Percentiles rank a stretch among this genome's conserved stretches.
phyloP scores from a whole-genome alignment of 495 filamentous ascomycete genomes.

The Penicillium cataractarum region DNA sequence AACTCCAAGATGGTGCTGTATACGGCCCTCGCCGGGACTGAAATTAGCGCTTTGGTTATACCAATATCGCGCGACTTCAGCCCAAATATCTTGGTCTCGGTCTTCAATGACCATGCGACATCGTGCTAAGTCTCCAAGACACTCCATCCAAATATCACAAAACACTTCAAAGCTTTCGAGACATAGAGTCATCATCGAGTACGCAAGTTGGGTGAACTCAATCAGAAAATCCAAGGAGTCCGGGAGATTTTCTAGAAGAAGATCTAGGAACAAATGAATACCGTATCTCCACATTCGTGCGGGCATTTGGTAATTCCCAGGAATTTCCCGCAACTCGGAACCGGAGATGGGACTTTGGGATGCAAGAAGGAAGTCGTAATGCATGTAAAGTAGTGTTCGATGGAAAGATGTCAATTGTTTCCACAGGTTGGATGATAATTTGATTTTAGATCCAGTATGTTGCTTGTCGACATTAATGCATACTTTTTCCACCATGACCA shows the following conservation, averaged over 20 bases:
- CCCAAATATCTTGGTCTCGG: constrained; percentile 74
- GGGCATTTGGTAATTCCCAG: constrained; percentile 76
- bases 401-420: constrained; percentile 73
- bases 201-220: constrained; percentile 77
- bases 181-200: constrained; percentile 79
- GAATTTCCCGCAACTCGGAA: constrained; percentile 56
- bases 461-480: constrained; percentile 71
- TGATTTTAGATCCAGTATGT: constrained; percentile 48
- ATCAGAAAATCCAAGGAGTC: constrained; percentile 76
- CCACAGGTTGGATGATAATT: constrained; percentile 67
- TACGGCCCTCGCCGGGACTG: constrained; percentile 66
- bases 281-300: constrained; percentile 84
- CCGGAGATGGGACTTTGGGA: constrained; percentile 73
- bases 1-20: constrained; percentile 75
- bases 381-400: constrained; percentile 70
- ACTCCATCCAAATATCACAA: constrained; percentile 89
- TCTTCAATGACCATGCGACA: constrained; percentile 82
- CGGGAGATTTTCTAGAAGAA: constrained; percentile 70
- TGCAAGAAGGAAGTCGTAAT: constrained; percentile 81
- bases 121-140: constrained; percentile 74
- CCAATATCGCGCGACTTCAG: constrained; percentile 74
- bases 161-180: constrained; percentile 76
- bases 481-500: constrained; percentile 79
- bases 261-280: constrained; percentile 76
- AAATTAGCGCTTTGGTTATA: constrained; percentile 76